A percentile compares a stretch with the other conserved stretches of the same genome.
Conservation (phyloP, 2,329 filamentous ascomycete species). For the Scedosporium dehoogii region DNA sequence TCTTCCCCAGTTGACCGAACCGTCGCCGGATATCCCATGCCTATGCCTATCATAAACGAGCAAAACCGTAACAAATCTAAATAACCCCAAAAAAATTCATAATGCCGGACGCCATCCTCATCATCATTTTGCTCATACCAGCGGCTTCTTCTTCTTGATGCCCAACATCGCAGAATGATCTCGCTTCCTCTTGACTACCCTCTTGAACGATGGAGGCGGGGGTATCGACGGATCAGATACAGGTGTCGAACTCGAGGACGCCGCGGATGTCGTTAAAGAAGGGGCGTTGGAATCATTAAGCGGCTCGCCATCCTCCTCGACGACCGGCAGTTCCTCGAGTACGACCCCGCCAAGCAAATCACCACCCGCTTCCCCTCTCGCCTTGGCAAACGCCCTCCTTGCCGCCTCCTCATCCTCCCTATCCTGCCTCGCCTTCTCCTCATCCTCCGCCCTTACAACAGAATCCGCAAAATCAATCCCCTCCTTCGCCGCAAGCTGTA, state of each 20-base stretch:
- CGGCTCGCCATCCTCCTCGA: slow-evolving; percentile 18
- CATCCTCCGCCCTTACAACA: slow-evolving; percentile 43
- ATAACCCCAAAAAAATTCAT: not conserved
- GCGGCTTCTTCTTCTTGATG: slow-evolving; percentile 72
- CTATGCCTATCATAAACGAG: slow-evolving; percentile 6
- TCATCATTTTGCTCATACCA: slow-evolving; percentile 30
- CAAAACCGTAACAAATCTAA: slow-evolving; percentile 1
- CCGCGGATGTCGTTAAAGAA: not conserved
- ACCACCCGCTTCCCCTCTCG: slow-evolving; percentile 39
- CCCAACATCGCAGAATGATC: slow-evolving; percentile 64
- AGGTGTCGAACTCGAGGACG: slow-evolving; percentile 5
- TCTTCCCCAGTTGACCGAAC: not conserved
- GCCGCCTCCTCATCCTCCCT: slow-evolving; percentile 78
- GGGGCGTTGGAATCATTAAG: slow-evolving; percentile 6
- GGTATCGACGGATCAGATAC: slow-evolving; percentile 17
- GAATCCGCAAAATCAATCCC: slow-evolving; percentile 48
- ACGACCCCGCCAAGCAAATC: slow-evolving; percentile 25
- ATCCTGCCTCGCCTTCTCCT: slow-evolving; percentile 57
- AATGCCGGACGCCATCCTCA: not conserved
- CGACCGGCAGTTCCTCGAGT: slow-evolving; percentile 37
- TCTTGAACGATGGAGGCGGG: slow-evolving; percentile 55
- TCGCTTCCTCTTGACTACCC: slow-evolving; percentile 79
- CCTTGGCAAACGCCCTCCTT: slow-evolving; percentile 62
- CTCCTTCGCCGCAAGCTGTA: slow-evolving; percentile 66
- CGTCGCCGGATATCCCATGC: not conserved